Base-by-base conservation (phyloP, 192 early-diverging fungal species). In the Spinellus fusiger region DNA sequence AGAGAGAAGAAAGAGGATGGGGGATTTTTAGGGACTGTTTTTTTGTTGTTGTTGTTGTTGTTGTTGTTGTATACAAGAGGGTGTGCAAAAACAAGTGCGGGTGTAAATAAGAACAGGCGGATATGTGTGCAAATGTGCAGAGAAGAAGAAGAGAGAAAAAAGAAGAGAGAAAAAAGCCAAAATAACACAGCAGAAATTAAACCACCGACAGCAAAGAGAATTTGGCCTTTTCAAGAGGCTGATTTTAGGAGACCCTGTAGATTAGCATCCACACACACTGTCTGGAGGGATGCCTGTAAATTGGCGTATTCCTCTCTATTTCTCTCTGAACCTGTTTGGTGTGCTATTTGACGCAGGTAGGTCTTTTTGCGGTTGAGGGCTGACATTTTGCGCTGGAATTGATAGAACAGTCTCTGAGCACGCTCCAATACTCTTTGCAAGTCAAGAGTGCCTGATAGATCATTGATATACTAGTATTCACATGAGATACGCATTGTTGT, bases 371-470 rank as follows among this genome's bases (percentile, higher is more conserved):
- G 28, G 12, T 84, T 76, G 52, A 82, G 65, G 16, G 69, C 74
- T 5, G 68, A 61, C 0, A 77, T 72, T 20, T 73, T 65, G 48
- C 73, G 70, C 38, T 79, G 50, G 67, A 87, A 79, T 23, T 82
- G 73, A 37, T 86, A 75, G 64, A 80, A 91, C 20, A 92, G 70
- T 15, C 86, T 70, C 48, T 92, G 89, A 5, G 92, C 89, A 3
- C 81, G 78, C 68, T 85, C 80, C 5, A 94, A 76, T 6, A 82
- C 84, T 35, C 80, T 75, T 47, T 87, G 80, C 25, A 94, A 57
- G 16, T 84, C 75, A 27, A 94, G 86, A 1, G 83, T 88, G 38
- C 78, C 84, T 16, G 88, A 84, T 23, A 93, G 73, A 59, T 96
- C 91, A 71, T 96, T 92, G 23, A 93, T 83, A 57, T 88, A 93